A percentile compares a stretch with the other conserved stretches of the same genome.
Conservation (phyloP, 2,329 filamentous ascomycete species). For the Penicillium sclerotiorum region DNA sequence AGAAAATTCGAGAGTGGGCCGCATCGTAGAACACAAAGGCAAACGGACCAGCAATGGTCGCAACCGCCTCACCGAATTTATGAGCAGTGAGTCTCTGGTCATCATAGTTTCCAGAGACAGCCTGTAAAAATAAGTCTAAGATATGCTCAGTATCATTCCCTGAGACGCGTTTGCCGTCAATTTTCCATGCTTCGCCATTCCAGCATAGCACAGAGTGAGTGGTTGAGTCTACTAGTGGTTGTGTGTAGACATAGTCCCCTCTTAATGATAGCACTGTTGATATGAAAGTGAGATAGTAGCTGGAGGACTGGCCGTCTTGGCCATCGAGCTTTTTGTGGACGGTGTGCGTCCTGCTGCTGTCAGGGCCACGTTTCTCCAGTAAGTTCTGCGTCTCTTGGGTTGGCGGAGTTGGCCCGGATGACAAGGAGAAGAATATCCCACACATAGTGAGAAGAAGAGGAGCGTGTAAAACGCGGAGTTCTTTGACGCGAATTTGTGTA, state of each 20-base stretch:
- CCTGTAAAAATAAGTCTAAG: constrained; percentile 60
- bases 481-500: background rate
- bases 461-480: background rate
- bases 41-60: constrained; percentile 76
- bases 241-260: constrained; percentile 68
- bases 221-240: constrained; percentile 67
- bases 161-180: constrained; percentile 58
- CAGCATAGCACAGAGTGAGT: constrained; percentile 78
- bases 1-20: constrained; percentile 66
- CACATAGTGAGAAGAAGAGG: constrained; percentile 40
- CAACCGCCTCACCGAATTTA: constrained; percentile 52
- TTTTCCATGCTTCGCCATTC: constrained; percentile 95
- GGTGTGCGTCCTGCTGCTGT: constrained; percentile 42
- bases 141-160: constrained; percentile 80
- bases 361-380: constrained; percentile 48
- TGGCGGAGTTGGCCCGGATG: constrained; percentile 30
- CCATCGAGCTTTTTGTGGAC: constrained; percentile 25
- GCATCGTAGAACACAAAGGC: constrained; percentile 84
- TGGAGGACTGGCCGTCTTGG: constrained; percentile 22
- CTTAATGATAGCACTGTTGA: constrained; percentile 92
- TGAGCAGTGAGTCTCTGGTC: constrained; percentile 24
- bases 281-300: constrained; percentile 62
- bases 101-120: constrained; percentile 27
- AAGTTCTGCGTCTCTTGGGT: constrained; percentile 36
- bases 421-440: constrained; percentile 57